Base-by-base conservation (phyloP, 805 yeast species). In the Tetrapisispora nanseiensis region DNA sequence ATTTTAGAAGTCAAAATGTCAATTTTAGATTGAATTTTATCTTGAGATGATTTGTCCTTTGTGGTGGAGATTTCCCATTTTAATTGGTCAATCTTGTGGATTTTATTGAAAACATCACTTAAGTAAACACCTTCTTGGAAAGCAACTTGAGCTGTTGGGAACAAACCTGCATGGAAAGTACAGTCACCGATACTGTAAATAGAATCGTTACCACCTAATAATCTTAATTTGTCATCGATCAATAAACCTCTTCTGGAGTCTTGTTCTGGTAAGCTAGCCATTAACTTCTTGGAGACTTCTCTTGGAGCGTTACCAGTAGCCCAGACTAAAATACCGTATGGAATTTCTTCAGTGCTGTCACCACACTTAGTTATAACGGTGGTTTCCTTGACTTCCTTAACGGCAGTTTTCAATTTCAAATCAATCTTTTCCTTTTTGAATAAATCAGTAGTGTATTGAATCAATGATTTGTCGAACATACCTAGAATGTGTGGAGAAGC, bases 131-230 rank as follows among this genome's bases (percentile, higher is more conserved):
- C 97, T 67, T 89, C 86, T 71, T 89, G 97, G 68, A 86, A 79
- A 33, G 97, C 97, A 43, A 87, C 97, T 72, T 89, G 97, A 21
- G 97, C 97, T 48, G 97, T 89, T 53, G 97, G 97, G 33, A 95
- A 92, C 54, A 78, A 79, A 61, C 85, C 85, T 49, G 92, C 84
- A 47, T 76, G 71, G 63, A 82, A 79, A 30, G 97, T 85, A 69
- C 97, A 89, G 69, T 89, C 97, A 62, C 97, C 97, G 44, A 89
- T 68, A 39, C 95, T 97, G 65, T 73, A 90, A 52, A 90, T 78
- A 20, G 68, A 65, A 49, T 82, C 84, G 54, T 72, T 72, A 33
- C 86, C 74, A 60, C 97, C 97, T 57, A 84, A 79, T 26, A 90
- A 78, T 59, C 81, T 80, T 49, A 86, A 69, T 62, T 75, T 80